A percentile compares a stretch with the other conserved stretches of the same genome.
Evolutionary conservation across 306 rosid genomes (phyloP).

Genomic region (Medicago ruthenica): DNA sequence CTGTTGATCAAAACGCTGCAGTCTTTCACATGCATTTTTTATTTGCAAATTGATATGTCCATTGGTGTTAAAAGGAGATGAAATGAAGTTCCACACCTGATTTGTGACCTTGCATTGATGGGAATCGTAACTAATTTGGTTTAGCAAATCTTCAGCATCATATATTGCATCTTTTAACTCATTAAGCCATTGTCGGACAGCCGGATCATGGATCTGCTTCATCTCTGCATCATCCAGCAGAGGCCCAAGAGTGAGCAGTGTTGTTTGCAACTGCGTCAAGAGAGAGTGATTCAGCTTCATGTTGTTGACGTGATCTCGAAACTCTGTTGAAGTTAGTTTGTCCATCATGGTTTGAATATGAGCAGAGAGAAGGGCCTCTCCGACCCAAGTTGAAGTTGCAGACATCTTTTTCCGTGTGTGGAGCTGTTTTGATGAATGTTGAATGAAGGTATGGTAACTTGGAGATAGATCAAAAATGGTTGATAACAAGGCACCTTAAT

Average conservation of each 20-base stretch:
- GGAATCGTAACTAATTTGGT: neutral
- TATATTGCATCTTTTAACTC: neutral
- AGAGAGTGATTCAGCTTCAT: neutral
- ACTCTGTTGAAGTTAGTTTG: neutral
- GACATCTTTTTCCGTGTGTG: neutral
- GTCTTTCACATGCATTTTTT: neutral
- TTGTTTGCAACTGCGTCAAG: neutral
- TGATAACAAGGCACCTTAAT: too few relatives aligned
- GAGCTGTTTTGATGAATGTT: neutral
- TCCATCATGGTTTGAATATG: neutral
- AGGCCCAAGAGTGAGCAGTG: neutral
- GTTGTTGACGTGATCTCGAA: neutral
- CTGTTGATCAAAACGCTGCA: neutral
- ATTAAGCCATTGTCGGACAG: neutral
- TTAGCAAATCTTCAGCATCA: neutral
- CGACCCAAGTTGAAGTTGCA: neutral
- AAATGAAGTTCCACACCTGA: neutral
- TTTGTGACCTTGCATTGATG: neutral
- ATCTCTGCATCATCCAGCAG: neutral
- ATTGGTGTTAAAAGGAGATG: neutral
- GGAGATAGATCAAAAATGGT: too few relatives aligned
- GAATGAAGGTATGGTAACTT: too few relatives aligned
- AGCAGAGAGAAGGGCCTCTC: neutral
- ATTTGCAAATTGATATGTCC: neutral
- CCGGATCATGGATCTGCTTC: neutral